These are phyloP conservation scores for Euphorbia pulcherrima DNA, from an alignment of 345 rosid genomes.

Conservation along the genomic window DNA sequence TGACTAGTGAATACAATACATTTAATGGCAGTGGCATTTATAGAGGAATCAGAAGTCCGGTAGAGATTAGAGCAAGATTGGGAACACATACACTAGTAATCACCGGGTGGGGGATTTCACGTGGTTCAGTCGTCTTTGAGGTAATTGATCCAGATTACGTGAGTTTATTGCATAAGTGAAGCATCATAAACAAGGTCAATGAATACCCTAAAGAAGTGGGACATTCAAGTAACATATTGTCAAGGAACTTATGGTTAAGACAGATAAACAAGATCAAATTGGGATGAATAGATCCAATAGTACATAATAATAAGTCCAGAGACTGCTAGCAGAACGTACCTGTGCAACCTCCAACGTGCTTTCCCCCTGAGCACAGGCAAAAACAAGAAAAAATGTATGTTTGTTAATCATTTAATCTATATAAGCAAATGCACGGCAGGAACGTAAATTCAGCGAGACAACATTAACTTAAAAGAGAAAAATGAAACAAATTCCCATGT, in stretches of 20 bases:
- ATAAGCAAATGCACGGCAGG: not conserved
- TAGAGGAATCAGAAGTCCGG: too few relatives aligned
- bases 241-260: not conserved
- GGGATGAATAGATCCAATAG: too few relatives aligned
- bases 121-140: too few relatives aligned
- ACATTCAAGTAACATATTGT: not conserved
- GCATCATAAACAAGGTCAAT: not conserved
- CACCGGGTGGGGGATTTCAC: too few relatives aligned
- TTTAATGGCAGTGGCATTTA: too few relatives aligned
- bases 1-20: too few relatives aligned
- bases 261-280: not conserved
- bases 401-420: not conserved
- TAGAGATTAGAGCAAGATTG: too few relatives aligned
- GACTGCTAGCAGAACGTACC: constrained; percentile 37
- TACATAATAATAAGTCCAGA: not conserved
- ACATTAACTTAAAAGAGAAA: not conserved
- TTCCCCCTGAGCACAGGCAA: constrained; percentile 61
- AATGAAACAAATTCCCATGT: not conserved
- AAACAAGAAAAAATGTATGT: constrained; percentile 2
- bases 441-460: not conserved
- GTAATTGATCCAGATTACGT: too few relatives aligned
- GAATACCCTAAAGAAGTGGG: not conserved
- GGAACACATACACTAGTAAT: too few relatives aligned
- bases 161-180: constrained; percentile 27
- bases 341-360: constrained; percentile 93